These are phyloP conservation scores for Talaromyces borbonicus DNA, from an alignment of 495 filamentous ascomycete species.

Conservation along the genomic window DNA sequence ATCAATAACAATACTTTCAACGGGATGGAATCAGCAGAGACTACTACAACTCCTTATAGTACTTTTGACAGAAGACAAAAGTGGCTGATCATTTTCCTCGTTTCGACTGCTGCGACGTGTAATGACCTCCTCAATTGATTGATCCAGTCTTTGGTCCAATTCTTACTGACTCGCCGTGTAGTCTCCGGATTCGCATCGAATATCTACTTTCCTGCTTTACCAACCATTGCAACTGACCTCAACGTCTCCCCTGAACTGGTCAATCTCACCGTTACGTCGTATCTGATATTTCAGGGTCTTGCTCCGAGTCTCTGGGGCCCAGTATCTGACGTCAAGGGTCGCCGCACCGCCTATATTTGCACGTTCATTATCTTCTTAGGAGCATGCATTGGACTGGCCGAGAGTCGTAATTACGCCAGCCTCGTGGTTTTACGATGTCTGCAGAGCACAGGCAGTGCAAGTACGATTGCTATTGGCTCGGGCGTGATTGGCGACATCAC, in stretches of 20 bases:
- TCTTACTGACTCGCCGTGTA: conserved; percentile 11
- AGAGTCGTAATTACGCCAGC: conserved; percentile 34
- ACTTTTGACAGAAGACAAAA: conserved; percentile 40
- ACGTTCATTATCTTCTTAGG: conserved; percentile 39
- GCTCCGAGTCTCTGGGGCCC: conserved; percentile 43
- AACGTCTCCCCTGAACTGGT: conserved; percentile 33
- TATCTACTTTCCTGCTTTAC: conserved; percentile 44
- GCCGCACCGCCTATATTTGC: conserved; percentile 33
- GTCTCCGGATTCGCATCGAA: conserved; percentile 46
- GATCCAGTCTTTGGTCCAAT: not conserved
- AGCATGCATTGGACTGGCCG: conserved; percentile 39
- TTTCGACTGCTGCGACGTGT: conserved; percentile 40
- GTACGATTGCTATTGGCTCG: conserved; percentile 44
- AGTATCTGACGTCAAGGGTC: conserved; percentile 39
- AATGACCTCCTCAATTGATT: too few species aligned
- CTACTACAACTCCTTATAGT: conserved; percentile 26
- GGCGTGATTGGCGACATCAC: conserved; percentile 50
- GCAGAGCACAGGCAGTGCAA: conserved; percentile 41
- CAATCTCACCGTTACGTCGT: conserved; percentile 43
- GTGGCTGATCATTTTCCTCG: conserved; percentile 33
- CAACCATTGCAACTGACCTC: conserved; percentile 33
- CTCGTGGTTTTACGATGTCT: conserved; percentile 39
- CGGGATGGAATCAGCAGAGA: not conserved
- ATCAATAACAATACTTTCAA: not conserved
- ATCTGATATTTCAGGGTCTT: conserved; percentile 42